Base-by-base conservation (phyloP, 2,329 filamentous ascomycete species). In the Aureobasidium melanogenum region DNA sequence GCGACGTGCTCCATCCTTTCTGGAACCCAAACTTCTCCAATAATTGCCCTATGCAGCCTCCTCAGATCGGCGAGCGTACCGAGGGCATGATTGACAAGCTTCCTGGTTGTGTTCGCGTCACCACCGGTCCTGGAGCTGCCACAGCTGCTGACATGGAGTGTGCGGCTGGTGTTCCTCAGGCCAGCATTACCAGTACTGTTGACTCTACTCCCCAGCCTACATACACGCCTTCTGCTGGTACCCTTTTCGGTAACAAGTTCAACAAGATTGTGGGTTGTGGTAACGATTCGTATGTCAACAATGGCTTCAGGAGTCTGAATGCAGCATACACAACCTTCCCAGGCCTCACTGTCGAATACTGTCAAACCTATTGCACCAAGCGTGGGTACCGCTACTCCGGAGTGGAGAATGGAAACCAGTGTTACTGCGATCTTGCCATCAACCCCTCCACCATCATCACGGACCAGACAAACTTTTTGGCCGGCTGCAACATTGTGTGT, bases 221-320 rank as follows among this genome's bases (percentile, higher is more conserved):
- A 9, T 34, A 67, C 63, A 64, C 66, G 63, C 68, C 70, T 1
- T 62, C 63, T 0, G 62, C 67, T 17, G 69, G 71, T 9, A 30
- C 64, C 14, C 50, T 56, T 1, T 70, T 65, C 48, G 67, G 67
- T 19, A 66, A 69, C n/a, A 64, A 63, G 10, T 63, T 66, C 30
- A 72, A 70, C 64, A 63, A 66, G 55, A 71, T 74, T 62, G 56
- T 74, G 5, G 71, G 73, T 43, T 73, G 74, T 66, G 71, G 66
- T 60, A 73, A 73, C 61, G 71, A 73, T 56, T 71, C 66, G 5
- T 63, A 63, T 17, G 30, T 61, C 17, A 63, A 60, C 39, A 54
- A 43, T 36, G 48, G 46, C 7, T 51, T 52, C 59, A 61, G 50
- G 15, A 66, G 70, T 3, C 63, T 74, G 28, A 67, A 69, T 36